These are phyloP conservation scores for Pisolithus thermaeus DNA, from an alignment of 1,284 basidiomycete species.

Conservation along the genomic window DNA sequence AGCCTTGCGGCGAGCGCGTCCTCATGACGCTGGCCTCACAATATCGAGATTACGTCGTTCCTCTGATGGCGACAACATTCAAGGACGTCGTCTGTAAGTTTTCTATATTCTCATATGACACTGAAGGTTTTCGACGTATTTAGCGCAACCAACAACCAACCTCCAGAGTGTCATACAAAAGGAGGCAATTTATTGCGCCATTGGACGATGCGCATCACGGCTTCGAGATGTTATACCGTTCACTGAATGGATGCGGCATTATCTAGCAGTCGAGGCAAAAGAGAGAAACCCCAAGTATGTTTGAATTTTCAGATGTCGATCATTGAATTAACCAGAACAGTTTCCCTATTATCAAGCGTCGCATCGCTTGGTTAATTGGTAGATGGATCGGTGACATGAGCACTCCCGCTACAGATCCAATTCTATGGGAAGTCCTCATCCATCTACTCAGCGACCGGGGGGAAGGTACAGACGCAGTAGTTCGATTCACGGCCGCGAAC, in stretches of 20 bases:
- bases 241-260: constrained; percentile 57
- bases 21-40: constrained; percentile 74
- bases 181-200: constrained; percentile 84
- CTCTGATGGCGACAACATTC: constrained; percentile 60
- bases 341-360: constrained; percentile 82
- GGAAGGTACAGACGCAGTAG: constrained; percentile 71
- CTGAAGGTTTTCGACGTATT: background rate
- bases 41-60: constrained; percentile 68
- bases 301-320: constrained; percentile 1
- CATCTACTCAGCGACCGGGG: constrained; percentile 68
- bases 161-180: constrained; percentile 68
- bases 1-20: constrained; percentile 87
- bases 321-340: constrained; percentile 35
- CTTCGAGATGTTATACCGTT: constrained; percentile 64
- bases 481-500: constrained; percentile 74
- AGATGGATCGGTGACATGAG: constrained; percentile 74
- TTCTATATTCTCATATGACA: background rate
- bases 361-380: constrained; percentile 87
- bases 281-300: constrained; percentile 51
- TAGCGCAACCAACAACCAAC: constrained; percentile 51
- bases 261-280: constrained; percentile 52
- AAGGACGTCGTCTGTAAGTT: constrained; percentile 47
- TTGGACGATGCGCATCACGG: constrained; percentile 75
- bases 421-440: constrained; percentile 76
- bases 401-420: constrained; percentile 51